Percentiles rank a stretch among this genome's conserved stretches.
These are phyloP conservation scores for Aspergillus cavernicola DNA, from an alignment of 495 filamentous ascomycete genomes.

Conservation along the genomic window DNA sequence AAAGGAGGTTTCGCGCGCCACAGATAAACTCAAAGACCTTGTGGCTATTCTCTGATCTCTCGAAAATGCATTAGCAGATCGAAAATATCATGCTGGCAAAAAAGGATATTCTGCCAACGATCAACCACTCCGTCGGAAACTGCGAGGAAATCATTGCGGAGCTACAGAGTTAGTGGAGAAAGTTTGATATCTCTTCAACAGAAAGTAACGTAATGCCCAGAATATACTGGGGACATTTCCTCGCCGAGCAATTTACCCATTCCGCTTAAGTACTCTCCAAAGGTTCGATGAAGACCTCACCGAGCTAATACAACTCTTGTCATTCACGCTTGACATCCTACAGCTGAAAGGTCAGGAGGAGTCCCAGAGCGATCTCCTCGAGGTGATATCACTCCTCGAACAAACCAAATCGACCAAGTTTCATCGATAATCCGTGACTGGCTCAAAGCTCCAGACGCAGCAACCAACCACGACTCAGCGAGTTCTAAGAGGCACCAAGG, in stretches of 20 bases:
- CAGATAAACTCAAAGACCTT: background rate
- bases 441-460: background rate
- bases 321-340: constrained; percentile 25
- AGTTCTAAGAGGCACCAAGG: background rate
- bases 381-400: background rate
- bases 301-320: constrained; percentile 25
- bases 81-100: background rate
- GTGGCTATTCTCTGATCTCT: background rate
- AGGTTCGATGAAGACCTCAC: constrained; percentile 30
- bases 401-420: background rate
- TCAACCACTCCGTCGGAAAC: background rate
- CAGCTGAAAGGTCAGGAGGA: constrained; percentile 11
- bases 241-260: constrained; percentile 27
- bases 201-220: too few relatives aligned
- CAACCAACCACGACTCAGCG: background rate
- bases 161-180: background rate
- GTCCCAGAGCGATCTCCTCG: background rate
- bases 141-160: background rate
- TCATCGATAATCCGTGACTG: background rate
- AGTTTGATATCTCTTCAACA: background rate
- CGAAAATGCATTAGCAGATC: background rate
- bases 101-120: background rate
- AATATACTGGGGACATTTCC: too few relatives aligned
- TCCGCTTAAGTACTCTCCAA: constrained; percentile 28
- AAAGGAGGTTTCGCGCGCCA: background rate